Evolutionary conservation across 768 basidiomycete genomes (phyloP), one percentile per base, ranked within the genome.

Genomic region (Tylopilus rubrobrunneus): DNA sequence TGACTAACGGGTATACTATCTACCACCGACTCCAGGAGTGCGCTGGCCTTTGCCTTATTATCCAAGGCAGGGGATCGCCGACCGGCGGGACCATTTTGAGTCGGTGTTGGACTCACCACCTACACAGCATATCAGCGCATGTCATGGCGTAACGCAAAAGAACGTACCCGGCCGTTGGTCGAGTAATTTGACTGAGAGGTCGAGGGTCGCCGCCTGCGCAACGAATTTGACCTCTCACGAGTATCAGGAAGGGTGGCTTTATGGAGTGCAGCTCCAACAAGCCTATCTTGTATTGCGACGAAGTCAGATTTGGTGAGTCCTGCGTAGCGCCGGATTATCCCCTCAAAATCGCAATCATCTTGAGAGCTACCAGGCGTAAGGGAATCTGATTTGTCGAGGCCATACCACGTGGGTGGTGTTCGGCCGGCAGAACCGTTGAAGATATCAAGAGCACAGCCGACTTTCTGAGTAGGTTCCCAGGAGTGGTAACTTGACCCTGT

Each of bases 401-500:
- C 85, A 67, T 86, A 84, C 88, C 87, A 91, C 3, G 77, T 72
- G 31, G 79, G 72, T 33, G 77, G 78, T 45, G 75, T 73, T 25
- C 74, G 65, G 45, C 81, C 81, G 9, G 73, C 66, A 14, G 59
- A 56, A 48, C 81, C 79, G 34, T 69, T 75, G 65, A 90, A 83
- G 23, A 88, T 60, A 44, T 74, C 77, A 49, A 80, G 67, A 46
- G 77, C 67, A 43, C 75, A 75, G 56, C 86, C 82, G 53, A 79
- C 79, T 58, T 71, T 73, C 55, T 84, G 70, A 45, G 70, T 82
- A 21, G 72, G 83, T 51, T 89, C 87, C 79, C 79, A 84, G 5
- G 89, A 89, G 65, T 92, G 89, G 67, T 89, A 92, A 68, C 91
- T 92, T 3, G 91, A 93, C 15, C 91, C 89, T 34, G 77, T 78